A percentile compares a stretch with the other conserved stretches of the same genome.
phyloP scores from a whole-genome alignment of 1,284 basidiomycete genomes.

The Ustilago loliicola region DNA sequence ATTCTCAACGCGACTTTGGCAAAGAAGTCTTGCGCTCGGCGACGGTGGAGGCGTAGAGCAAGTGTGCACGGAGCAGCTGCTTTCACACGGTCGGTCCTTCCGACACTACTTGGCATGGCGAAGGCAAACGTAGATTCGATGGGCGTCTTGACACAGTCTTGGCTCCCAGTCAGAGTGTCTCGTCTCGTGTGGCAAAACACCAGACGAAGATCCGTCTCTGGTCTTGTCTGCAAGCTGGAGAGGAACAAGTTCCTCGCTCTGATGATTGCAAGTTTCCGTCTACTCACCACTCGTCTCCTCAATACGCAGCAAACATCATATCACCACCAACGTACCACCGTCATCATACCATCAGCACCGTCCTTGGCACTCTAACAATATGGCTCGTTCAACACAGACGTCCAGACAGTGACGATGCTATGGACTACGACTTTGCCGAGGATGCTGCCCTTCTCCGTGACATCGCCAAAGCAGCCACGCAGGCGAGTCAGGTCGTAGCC shows the following conservation, averaged over 20 bases:
- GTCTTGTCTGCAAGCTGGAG: not conserved
- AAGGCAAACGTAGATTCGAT: not conserved
- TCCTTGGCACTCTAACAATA: not conserved
- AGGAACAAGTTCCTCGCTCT: too few species aligned
- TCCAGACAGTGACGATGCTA: not conserved
- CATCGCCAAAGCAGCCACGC: not conserved
- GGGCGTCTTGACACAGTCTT: not conserved
- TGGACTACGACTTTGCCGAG: not conserved
- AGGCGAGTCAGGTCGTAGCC: not conserved
- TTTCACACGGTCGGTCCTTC: not conserved
- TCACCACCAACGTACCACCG: not conserved
- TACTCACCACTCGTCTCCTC: not conserved
- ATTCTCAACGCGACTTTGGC: not conserved
- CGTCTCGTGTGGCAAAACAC: not conserved
- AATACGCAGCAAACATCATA: not conserved
- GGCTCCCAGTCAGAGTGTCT: not conserved
- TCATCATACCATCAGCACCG: not conserved
- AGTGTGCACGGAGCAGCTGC: not conserved
- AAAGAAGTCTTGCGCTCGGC: not conserved
- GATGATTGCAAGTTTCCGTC: not conserved
- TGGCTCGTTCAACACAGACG: constrained; percentile 24
- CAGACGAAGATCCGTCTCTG: not conserved
- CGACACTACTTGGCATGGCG: not conserved
- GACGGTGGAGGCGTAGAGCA: not conserved
- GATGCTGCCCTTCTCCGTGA: not conserved